Evolutionary conservation across 2,329 filamentous ascomycete genomes (phyloP), one percentile per base, ranked within the genome.

Genomic region (Fusarium subglutinans): DNA sequence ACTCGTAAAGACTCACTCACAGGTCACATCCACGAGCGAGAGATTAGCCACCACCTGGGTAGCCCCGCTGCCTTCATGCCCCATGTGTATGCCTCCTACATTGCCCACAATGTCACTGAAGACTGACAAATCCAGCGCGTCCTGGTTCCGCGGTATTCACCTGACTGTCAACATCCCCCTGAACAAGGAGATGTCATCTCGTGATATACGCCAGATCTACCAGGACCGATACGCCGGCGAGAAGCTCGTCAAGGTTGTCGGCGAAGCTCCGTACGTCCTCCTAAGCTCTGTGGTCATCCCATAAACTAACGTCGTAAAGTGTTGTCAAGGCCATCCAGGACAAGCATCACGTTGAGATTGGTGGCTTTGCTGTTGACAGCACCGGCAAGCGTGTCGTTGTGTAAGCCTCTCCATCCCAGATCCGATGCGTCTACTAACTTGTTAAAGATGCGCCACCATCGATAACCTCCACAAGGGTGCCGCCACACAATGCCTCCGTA

Each of bases 151-250:
- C 80, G 96, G 96, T 73, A 98, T 98, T 77, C 91, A 94, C 81
- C 93, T 95, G 83, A 96, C 95, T 44, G 95, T 98, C 83, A 95
- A 91, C 80, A 94, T 98, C 56, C 96, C 96, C 18, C 87, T 99
- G 14, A 92, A 92, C 80, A 89, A 96, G 83, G 89, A 90, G 70
- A 97, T 98, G 93, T 94, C 91, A 6, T 95, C 94, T 47, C 92
- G 96, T 59, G 95, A 98, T 81, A 94, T 99, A 77, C 91, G 96
- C 71, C 94, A 98, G 80, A 87, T 98, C 66, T 99, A 97, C 87
- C 96, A 98, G 84, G 96, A 98, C 79, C 90, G 96, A 30, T 99
- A 98, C 80, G 96, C 96, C 11, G 95, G 95, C 57, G 96, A 98
- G 88, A 96, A 95, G 85, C 91, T 99, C 22, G 92, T 99, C 81